A percentile compares a stretch with the other conserved stretches of the same genome.
These are phyloP conservation scores for Xylariomycetidae sp. DNA, from an alignment of 2,329 filamentous ascomycete species.

Conservation along the genomic window DNA sequence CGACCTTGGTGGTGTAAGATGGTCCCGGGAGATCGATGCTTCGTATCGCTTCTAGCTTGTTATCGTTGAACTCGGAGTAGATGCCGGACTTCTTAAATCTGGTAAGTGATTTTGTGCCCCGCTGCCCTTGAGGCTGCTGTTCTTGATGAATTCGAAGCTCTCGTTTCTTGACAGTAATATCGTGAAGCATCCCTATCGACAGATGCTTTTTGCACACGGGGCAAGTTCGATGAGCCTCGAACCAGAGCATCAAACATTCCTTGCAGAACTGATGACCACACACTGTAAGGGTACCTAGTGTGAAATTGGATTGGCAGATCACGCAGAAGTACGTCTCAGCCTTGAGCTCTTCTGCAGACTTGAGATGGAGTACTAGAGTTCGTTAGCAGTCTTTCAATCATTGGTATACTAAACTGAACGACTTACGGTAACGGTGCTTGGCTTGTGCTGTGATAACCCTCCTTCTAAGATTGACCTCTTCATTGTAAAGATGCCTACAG, in stretches of 20 bases:
- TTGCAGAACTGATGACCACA: constrained; percentile 94
- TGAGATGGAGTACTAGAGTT: constrained; percentile 48
- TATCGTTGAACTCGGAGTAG: constrained; percentile 70
- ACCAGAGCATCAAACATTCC: constrained; percentile 80
- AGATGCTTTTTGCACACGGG: constrained; percentile 78
- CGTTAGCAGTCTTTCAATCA: too few species aligned
- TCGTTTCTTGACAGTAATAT: constrained; percentile 78
- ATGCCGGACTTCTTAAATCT: constrained; percentile 46
- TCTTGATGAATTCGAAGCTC: constrained; percentile 64
- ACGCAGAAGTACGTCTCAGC: too few species aligned
- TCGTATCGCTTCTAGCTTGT: constrained; percentile 74
- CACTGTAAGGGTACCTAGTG: constrained; percentile 74
- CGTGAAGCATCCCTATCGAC: constrained; percentile 65
- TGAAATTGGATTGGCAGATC: constrained; percentile 77
- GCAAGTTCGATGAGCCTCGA: constrained; percentile 67
- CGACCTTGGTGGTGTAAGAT: constrained; percentile 86
- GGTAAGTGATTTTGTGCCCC: constrained; percentile 1
- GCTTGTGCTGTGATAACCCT: constrained; percentile 62
- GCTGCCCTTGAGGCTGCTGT: constrained; percentile 31
- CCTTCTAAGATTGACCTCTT: too few species aligned
- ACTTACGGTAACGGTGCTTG: constrained; percentile 68
- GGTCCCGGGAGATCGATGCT: constrained; percentile 67
- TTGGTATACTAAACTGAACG: too few species aligned
- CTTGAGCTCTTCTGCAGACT: too few species aligned
- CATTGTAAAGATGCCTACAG: too few species aligned